Evolutionary conservation across 441 rosid genomes (phyloP), one percentile per base, ranked within the genome.

Genomic region (Mallotus japonicus): DNA sequence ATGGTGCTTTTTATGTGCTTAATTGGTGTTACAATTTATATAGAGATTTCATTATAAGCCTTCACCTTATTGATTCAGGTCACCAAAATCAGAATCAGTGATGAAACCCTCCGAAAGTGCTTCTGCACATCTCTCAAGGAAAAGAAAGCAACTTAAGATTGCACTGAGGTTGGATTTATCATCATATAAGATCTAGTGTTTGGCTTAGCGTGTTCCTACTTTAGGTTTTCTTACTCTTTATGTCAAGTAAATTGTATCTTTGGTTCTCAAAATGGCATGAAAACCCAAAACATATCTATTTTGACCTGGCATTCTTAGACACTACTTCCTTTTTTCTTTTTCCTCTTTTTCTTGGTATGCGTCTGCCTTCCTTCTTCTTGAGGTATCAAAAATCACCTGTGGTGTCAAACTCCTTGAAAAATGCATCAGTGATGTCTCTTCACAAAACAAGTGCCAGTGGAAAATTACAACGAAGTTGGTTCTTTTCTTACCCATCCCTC

Each of bases 381-480:
- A 90, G 99, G 85, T 80, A 76, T 71, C 76, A 81, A 44, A 83
- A 83, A 77, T 49, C 85, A 44, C 71, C 73, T 74, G 66, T 74
- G n/a, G n/a, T 73, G 14, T 68, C 83, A 17, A 79, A 80, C 69
- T 76, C 84, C 67, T 76, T 80, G 11, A 76, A 69, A 70, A 77
- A 76, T 62, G 73, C 80, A 56, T 73, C 87, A 69, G 62, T 73
- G 10, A 69, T 75, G 72, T 67, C 65, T 83, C 85, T 61, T 59
- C 85, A 40, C 86, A 66, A 75, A 87, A 82, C 72, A 88, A 76
- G 77, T 82, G 78, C 75, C 86, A 85, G 66, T 80, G 74, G 84
- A 89, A 86, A 81, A 83, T 80, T 70, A 79, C 87, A 17, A 83
- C 71, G 73, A 86, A 80, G 91, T 87, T 69, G 61, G 88, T 80